phyloP scores from a whole-genome alignment of 805 yeast genomes.

The Blastobotrys mokoenaii region DNA sequence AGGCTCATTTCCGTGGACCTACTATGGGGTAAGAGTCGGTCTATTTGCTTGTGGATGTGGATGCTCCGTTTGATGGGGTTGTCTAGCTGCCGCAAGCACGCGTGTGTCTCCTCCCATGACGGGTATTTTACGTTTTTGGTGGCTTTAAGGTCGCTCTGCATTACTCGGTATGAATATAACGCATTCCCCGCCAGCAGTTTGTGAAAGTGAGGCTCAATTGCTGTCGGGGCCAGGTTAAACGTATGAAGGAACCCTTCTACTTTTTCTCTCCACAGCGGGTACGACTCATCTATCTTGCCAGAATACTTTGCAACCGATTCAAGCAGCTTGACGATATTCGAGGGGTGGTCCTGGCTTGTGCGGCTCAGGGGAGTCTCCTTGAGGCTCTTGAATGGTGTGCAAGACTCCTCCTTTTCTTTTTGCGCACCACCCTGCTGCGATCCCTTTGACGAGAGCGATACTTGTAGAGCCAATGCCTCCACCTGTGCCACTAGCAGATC shows the following conservation, averaged over 20 bases:
- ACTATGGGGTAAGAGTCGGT: neutral
- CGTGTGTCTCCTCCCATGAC: slow-evolving; percentile 6
- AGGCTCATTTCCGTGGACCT: neutral
- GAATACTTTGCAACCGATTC: slow-evolving; percentile 2
- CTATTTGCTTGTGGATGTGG: slow-evolving; percentile 2
- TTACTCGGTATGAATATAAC: neutral
- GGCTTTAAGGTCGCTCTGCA: neutral
- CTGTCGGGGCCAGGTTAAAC: neutral
- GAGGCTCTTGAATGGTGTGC: neutral
- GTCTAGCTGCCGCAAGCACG: slow-evolving; percentile 3
- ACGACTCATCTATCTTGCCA: slow-evolving; percentile 2
- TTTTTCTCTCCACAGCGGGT: slow-evolving; percentile 6
- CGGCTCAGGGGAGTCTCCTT: too few species aligned
- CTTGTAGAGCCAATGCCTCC: neutral
- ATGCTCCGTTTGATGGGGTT: slow-evolving; percentile 6
- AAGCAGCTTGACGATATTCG: slow-evolving; percentile 1
- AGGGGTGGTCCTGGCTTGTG: neutral
- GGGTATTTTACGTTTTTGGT: slow-evolving; percentile 5
- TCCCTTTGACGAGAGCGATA: neutral
- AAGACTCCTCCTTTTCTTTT: neutral
- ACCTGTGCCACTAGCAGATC: slow-evolving; percentile 1
- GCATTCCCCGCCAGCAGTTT: slow-evolving; percentile 6
- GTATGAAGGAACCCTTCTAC: slow-evolving; percentile 4
- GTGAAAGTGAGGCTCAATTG: slow-evolving; percentile 7
- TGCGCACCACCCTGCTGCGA: too few species aligned